Conservation (phyloP, 2,329 filamentous ascomycete species). For the Orbilia oligospora region DNA sequence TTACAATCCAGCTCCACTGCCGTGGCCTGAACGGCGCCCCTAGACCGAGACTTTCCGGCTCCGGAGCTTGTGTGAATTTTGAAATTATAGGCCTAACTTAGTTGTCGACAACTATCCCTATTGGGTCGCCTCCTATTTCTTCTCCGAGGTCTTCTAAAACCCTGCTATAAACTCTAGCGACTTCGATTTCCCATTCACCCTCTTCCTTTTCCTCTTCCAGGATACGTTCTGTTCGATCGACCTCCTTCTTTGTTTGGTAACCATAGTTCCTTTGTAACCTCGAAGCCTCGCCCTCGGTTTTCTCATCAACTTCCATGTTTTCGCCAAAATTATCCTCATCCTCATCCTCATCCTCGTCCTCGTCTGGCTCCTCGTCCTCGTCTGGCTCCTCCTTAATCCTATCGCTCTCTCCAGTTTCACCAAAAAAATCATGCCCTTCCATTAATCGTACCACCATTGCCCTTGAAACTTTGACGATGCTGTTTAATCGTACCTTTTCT, state of each 20-base stretch:
- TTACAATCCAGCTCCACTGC: too few species aligned
- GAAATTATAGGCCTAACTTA: not conserved
- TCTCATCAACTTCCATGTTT: constrained; percentile 50
- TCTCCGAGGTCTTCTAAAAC: constrained; percentile 53
- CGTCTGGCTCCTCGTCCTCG: constrained; percentile 1
- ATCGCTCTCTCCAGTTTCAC: constrained; percentile 3
- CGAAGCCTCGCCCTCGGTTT: constrained; percentile 37
- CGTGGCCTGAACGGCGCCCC: too few species aligned
- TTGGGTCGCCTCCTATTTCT: constrained; percentile 49
- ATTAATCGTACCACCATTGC: constrained; percentile 58
- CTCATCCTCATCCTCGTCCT: not conserved
- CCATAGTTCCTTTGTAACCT: constrained; percentile 40
- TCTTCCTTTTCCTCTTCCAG: constrained; percentile 58
- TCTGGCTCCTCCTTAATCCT: not conserved
- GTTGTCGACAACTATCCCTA: constrained; percentile 50
- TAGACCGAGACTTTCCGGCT: too few species aligned
- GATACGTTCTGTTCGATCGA: constrained; percentile 44
- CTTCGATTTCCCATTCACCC: constrained; percentile 58
- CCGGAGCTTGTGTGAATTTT: too few species aligned
- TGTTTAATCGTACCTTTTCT: constrained; percentile 54
- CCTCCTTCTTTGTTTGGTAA: constrained; percentile 40
- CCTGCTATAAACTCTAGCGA: constrained; percentile 55
- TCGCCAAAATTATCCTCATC: constrained; percentile 26
- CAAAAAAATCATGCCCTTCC: constrained; percentile 45
- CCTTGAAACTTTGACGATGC: constrained; percentile 56